Evolutionary conservation across 2,329 filamentous ascomycete genomes (phyloP).

Genomic region (Cladosporium sp.): DNA sequence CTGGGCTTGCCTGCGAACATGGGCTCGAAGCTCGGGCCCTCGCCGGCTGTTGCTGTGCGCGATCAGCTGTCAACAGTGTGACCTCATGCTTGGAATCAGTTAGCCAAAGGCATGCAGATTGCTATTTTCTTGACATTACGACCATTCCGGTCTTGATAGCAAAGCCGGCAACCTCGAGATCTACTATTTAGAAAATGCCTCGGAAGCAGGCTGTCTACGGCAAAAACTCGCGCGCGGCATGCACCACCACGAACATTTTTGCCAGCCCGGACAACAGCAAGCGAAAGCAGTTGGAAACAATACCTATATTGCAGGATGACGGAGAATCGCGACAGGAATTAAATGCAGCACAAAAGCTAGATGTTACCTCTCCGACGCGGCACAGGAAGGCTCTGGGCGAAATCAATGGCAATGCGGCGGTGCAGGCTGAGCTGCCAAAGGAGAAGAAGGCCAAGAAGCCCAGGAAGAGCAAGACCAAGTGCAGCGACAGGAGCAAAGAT

Average conservation of each 20-base stretch:
- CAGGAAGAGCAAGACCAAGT: constrained; percentile 6
- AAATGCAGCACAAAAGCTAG: constrained; percentile 3
- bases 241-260: constrained; percentile 20
- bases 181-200: constrained; percentile 22
- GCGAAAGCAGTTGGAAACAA: constrained; percentile 9
- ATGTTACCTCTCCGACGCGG: constrained; percentile 4
- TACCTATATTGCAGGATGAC: not conserved
- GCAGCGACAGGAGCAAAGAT: not conserved
- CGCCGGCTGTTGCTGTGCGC: not conserved
- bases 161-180: not conserved
- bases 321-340: not conserved
- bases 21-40: not conserved
- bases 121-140: not conserved
- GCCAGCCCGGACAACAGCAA: constrained; percentile 21
- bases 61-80: not conserved
- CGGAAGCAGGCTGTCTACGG: constrained; percentile 33
- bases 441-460: constrained; percentile 10
- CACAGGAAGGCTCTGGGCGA: constrained; percentile 19
- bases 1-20: no score
- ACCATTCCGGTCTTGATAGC: no score
- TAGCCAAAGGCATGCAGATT: not conserved
- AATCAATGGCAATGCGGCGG: constrained; percentile 19
- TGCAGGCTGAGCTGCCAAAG: constrained; percentile 12
- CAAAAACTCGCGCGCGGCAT: constrained; percentile 30
- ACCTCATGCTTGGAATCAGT: not conserved